Base-by-base conservation (phyloP, 345 rosid species). In the Citrus maxima region DNA sequence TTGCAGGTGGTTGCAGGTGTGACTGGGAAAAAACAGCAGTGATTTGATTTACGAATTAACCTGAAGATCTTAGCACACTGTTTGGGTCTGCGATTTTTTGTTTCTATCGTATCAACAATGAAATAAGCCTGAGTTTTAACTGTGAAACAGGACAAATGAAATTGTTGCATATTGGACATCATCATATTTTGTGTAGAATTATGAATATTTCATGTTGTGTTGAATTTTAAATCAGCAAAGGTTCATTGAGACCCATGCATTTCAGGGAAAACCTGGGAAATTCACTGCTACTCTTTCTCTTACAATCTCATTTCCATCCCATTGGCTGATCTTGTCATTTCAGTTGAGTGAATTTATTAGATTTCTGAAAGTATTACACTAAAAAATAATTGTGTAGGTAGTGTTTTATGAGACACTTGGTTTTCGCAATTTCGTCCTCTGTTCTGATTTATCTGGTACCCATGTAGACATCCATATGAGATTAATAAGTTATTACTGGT, bases 1-100 rank as follows among this genome's bases (percentile, higher is more conserved):
- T 74, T 82, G 85, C 88, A 95, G 98, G 95, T 92, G 66, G 87
- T 93, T 77, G 95, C 94, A 18, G 98, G 97, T 40, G 90, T 92
- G 85, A 90, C 93, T 42, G 95, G 98, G 72, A 95, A 95, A 88
- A 88, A 84, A 78, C 82, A 88, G 78, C 75, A 63, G 32, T 89
- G 82, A 86, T 61, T 27, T 69, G 73, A 66, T 68, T 74, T 27
- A 28, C 35, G 9, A 67, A 80, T 14, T 74, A 66, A 56, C 24
- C 12, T 32, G 76, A 65, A 73, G 37, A 42, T 67, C 49, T 70
- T 75, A 67, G 60, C 54, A 51, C 12, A 51, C 69, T 27, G 2
- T 64, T 55, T 54, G 35, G 73, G 40, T 27, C 49, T 59, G 49
- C 28, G 9, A 37, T 56, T 66, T 62, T 72, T 70, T 58, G 59